These are phyloP conservation scores for Triticum monococcum DNA, from an alignment of 176 grass and related monocot species.

Conservation along the genomic window DNA sequence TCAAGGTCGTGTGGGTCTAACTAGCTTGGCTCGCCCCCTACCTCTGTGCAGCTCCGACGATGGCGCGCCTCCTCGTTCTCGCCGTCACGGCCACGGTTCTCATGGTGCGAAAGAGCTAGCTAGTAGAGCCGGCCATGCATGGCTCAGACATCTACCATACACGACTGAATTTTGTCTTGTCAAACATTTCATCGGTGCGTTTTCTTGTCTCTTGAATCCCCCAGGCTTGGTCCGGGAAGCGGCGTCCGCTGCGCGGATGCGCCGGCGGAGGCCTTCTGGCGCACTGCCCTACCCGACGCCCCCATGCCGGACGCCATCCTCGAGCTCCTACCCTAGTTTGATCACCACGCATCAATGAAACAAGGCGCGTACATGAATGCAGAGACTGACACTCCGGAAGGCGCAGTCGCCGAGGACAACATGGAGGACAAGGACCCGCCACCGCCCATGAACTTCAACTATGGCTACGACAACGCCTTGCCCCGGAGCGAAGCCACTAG, in stretches of 20 bases:
- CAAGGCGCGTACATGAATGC: background rate
- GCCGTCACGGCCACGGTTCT: slow-evolving; percentile 15
- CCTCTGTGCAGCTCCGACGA: background rate
- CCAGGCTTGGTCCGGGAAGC: background rate
- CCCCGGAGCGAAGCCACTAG: background rate
- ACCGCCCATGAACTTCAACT: slow-evolving; percentile 36
- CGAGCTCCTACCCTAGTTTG: slow-evolving; percentile 33
- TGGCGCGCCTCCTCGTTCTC: slow-evolving; percentile 25
- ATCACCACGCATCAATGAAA: background rate
- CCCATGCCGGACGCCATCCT: slow-evolving; percentile 38
- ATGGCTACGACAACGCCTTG: slow-evolving; percentile 23
- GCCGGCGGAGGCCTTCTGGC: slow-evolving; percentile 37
- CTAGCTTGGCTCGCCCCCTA: background rate
- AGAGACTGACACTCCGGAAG: background rate
- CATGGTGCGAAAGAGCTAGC: slow-evolving; percentile 11
- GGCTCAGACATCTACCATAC: background rate
- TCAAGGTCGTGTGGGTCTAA: background rate
- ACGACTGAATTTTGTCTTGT: background rate
- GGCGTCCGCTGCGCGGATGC: slow-evolving; percentile 15
- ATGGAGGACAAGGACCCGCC: too few relatives aligned
- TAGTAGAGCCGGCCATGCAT: background rate
- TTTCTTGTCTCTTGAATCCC: background rate
- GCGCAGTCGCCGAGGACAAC: background rate
- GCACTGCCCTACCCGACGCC: slow-evolving; percentile 8
- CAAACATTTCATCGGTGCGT: background rate